phyloP scores from a whole-genome alignment of 805 yeast genomes.

The Cyberlindnera veronae region DNA sequence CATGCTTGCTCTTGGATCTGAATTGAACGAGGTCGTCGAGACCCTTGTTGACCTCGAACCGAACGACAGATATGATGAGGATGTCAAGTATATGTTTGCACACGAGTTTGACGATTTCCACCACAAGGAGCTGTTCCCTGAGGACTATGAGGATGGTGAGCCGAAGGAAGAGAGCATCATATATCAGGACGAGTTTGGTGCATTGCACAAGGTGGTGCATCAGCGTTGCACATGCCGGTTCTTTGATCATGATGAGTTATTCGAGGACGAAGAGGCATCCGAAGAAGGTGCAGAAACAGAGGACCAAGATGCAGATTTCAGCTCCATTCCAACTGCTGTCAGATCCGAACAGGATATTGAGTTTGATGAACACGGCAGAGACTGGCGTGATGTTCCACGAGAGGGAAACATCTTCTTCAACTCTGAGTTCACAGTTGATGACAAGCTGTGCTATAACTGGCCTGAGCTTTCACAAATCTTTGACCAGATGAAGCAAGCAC shows the following conservation, averaged over 20 bases:
- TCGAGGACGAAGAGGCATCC: conserved; percentile 18
- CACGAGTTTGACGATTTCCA: conserved; percentile 46
- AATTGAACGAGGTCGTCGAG: conserved; percentile 48
- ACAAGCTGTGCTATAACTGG: conserved; percentile 19
- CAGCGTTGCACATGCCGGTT: conserved; percentile 26
- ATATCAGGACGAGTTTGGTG: conserved; percentile 28
- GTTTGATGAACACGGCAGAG: conserved; percentile 58
- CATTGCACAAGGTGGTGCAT: conserved; percentile 25
- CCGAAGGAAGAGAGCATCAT: conserved; percentile 26
- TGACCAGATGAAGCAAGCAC: conserved; percentile 26
- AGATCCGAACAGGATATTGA: conserved; percentile 38
- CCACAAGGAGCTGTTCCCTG: conserved; percentile 25
- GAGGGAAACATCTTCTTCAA: conserved; percentile 45
- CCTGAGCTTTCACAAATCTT: conserved; percentile 25
- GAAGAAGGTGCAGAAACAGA: conserved; percentile 10
- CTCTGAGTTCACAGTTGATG: conserved; percentile 15
- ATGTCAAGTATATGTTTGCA: conserved; percentile 57
- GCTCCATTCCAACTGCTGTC: conserved; percentile 30
- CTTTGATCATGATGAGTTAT: conserved; percentile 22
- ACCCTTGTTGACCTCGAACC: conserved; percentile 51
- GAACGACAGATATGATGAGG: conserved; percentile 68
- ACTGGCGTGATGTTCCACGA: conserved; percentile 71
- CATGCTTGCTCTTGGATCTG: conserved; percentile 46
- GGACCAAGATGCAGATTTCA: conserved; percentile 15
- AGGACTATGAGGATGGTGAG: conserved; percentile 33